phyloP scores from a whole-genome alignment of 179 eudicot genomes.

The Silene vulgaris region DNA sequence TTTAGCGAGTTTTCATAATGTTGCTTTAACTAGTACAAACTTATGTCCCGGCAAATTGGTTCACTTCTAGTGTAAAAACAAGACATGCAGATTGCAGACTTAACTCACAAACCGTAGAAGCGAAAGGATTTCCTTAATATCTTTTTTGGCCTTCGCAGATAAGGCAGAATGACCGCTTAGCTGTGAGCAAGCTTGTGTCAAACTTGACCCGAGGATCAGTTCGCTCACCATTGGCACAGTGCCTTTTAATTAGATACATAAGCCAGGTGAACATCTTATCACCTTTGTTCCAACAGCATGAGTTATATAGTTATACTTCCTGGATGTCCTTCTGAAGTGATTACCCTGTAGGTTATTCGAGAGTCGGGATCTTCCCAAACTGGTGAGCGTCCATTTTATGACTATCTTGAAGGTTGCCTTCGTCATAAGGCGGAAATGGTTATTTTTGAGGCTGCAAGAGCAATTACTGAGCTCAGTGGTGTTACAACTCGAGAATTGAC shows the following conservation, averaged over 20 bases:
- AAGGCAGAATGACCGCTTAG: slow-evolving; percentile 89
- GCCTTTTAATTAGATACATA: slow-evolving; percentile 79
- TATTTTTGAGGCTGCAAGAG: slow-evolving; percentile 91
- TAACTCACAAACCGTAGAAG: too few relatives aligned
- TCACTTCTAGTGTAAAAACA: neutral
- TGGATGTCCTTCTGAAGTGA: slow-evolving; percentile 1
- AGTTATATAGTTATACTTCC: neutral
- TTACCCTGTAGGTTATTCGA: slow-evolving; percentile 64
- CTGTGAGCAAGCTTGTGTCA: slow-evolving; percentile 89
- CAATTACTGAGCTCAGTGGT: slow-evolving; percentile 81
- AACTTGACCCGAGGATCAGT: slow-evolving; percentile 80
- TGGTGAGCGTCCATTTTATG: slow-evolving; percentile 94
- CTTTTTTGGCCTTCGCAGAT: slow-evolving; percentile 42
- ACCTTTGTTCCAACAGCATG: neutral
- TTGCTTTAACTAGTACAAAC: neutral
- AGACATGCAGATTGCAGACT: neutral
- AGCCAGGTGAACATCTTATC: slow-evolving; percentile 59
- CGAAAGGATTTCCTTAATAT: neutral
- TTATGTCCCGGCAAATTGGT: neutral
- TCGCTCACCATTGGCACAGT: slow-evolving; percentile 90
- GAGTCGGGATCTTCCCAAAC: slow-evolving; percentile 66
- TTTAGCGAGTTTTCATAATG: neutral
- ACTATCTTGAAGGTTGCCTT: slow-evolving; percentile 83
- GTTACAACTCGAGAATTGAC: slow-evolving; percentile 83
- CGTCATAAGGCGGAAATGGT: slow-evolving; percentile 99